Evolutionary conservation across 495 filamentous ascomycete genomes (phyloP), one percentile per base, ranked within the genome.

Genomic region (Aspergillus conjunctus): DNA sequence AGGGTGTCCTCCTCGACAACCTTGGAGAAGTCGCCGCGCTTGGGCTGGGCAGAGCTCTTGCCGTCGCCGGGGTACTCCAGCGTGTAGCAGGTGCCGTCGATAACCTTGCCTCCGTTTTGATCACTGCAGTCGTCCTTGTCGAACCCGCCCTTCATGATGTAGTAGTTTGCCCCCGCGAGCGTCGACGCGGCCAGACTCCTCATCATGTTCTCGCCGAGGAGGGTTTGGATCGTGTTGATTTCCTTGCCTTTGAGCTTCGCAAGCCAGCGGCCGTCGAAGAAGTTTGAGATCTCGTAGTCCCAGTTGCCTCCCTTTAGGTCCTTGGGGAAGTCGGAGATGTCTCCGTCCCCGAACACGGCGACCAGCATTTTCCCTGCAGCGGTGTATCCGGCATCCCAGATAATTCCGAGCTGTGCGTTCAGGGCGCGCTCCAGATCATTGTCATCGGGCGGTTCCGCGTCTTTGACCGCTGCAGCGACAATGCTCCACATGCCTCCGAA

Each of bases 31-130:
- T 26, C 17, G n/a, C 21, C 22, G 46, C 46, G 46, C n/a, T n/a
- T n/a, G 46, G 46, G 17, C 12, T 20, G 2, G 21, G 21, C 46
- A 20, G 9, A 12, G 5, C 12, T 20, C 17, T n/a, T n/a, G n/a
- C 46, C 46, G 46, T 18, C 21, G 46, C 46, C 46, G 12, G 46
- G 46, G 12, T 50, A 50, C 12, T 50, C 46, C 3, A 50, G 46
- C 46, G 46, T 50, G 46, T 50, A 50, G 46, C 46, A 50, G 46
- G 46, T 50, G 17, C 46, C 46, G 17, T 50, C 46, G 21, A 50
- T 50, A 4, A 50, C 46, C 12, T 50, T 18, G 17, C 46, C 46
- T 3, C 46, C 21, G 17, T 15, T 50, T 20, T 50, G 46, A 26
- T 50, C 46, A 7, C 17, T 5, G 46, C 46, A 50, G 17, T 21